phyloP scores from a whole-genome alignment of 2,329 filamentous ascomycete genomes.

The Epichloe elymi region DNA sequence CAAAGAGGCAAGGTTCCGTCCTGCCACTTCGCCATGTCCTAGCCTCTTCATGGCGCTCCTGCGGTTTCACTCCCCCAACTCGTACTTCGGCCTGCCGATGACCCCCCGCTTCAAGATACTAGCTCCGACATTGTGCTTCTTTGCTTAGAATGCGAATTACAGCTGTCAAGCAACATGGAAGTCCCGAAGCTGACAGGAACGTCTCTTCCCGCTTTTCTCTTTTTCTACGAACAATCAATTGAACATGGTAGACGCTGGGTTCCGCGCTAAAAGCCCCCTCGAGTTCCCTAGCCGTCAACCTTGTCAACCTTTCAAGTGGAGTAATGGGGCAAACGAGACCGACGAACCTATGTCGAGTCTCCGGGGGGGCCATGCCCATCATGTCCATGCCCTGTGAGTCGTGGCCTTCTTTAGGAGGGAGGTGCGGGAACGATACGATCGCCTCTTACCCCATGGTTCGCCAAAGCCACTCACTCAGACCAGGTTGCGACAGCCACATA shows the following conservation, averaged over 20 bases:
- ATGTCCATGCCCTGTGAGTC: background rate
- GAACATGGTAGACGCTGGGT: background rate
- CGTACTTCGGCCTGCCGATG: too few species aligned
- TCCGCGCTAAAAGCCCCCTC: too few species aligned
- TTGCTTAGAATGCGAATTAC: too few species aligned
- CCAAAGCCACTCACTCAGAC: constrained; percentile 5
- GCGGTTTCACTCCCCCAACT: too few species aligned
- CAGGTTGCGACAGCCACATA: constrained; percentile 2
- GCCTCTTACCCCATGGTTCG: constrained; percentile 7
- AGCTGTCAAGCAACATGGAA: background rate
- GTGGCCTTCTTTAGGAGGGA: constrained; percentile 9
- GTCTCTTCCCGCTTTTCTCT: background rate
- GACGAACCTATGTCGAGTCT: too few species aligned
- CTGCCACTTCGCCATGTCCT: too few species aligned
- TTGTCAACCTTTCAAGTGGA: background rate
- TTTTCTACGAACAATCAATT: background rate
- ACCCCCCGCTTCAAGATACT: too few species aligned
- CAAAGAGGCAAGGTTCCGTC: background rate
- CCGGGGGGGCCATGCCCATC: background rate
- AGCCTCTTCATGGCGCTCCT: too few species aligned
- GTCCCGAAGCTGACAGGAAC: background rate
- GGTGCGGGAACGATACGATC: constrained; percentile 21
- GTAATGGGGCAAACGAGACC: too few species aligned
- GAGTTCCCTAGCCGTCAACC: background rate
- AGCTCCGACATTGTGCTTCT: too few species aligned